A percentile compares a stretch with the other conserved stretches of the same genome.
These are phyloP conservation scores for Mytilinidion resinicola DNA, from an alignment of 495 filamentous ascomycete genomes.

Conservation along the genomic window DNA sequence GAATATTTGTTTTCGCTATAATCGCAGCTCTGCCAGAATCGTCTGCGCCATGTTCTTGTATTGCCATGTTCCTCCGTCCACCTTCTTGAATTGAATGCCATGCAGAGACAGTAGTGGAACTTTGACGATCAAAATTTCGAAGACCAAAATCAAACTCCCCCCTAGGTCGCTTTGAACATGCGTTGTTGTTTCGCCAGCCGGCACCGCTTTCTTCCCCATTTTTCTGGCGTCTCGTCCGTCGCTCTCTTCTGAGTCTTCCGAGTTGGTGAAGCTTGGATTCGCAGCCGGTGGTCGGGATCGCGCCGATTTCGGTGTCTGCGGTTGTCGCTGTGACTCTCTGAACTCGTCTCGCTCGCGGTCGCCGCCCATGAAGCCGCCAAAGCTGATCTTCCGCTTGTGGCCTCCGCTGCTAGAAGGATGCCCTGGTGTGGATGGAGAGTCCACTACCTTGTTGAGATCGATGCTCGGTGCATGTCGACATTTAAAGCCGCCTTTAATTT, in stretches of 20 bases:
- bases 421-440: conserved; percentile 34
- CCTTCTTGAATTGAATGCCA: conserved; percentile 97
- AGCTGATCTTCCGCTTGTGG: conserved; percentile 75
- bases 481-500: conserved; percentile 90
- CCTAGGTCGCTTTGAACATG: conserved; percentile 83
- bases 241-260: conserved; percentile 71
- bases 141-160: conserved; percentile 70
- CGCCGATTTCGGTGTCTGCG: conserved; percentile 38
- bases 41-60: conserved; percentile 97
- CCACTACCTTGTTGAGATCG: conserved; percentile 62
- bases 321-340: conserved; percentile 44
- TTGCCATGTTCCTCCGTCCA: conserved; percentile 93
- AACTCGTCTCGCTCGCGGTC: conserved; percentile 57
- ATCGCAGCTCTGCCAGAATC: conserved; percentile 79
- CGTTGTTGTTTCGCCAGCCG: conserved; percentile 74
- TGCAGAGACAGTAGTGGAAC: conserved; percentile 89
- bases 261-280: conserved; percentile 71
- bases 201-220: conserved; percentile 28
- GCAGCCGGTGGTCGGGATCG: conserved; percentile 27
- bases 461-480: conserved; percentile 87
- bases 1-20: conserved; percentile 44
- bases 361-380: conserved; percentile 59
- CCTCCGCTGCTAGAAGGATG: conserved; percentile 37
- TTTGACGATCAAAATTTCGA: conserved; percentile 98
- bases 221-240: conserved; percentile 39